A percentile compares a stretch with the other conserved stretches of the same genome.
These are phyloP conservation scores for Aspergillus fischeri DNA, from an alignment of 2,329 filamentous ascomycete genomes.

Conservation along the genomic window DNA sequence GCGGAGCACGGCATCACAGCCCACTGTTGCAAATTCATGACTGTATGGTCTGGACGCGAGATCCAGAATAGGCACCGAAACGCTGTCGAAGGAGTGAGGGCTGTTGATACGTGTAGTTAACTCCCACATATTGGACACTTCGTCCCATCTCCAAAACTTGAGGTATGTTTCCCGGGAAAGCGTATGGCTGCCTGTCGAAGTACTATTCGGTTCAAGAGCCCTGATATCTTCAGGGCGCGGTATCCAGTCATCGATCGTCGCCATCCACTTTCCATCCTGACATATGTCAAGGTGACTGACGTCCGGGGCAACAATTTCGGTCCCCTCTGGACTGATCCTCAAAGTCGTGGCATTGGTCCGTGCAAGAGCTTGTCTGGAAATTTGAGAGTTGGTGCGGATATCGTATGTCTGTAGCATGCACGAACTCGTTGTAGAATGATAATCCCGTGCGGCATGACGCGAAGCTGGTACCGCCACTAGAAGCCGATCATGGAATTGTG, in stretches of 20 bases:
- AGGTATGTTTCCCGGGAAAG: conserved; percentile 68
- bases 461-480: conserved; percentile 63
- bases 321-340: conserved; percentile 68
- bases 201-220: conserved; percentile 44
- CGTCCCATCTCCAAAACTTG: conserved; percentile 80
- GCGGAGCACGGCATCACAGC: conserved; percentile 71
- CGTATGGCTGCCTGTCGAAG: conserved; percentile 42
- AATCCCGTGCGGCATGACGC: conserved; percentile 36
- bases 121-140: conserved; percentile 57
- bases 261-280: conserved; percentile 80
- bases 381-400: conserved; percentile 69
- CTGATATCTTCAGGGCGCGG: conserved; percentile 67
- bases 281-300: conserved; percentile 73
- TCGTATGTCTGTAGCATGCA: conserved; percentile 75
- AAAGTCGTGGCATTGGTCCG: conserved; percentile 81
- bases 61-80: conserved; percentile 61
- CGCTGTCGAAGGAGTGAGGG: conserved; percentile 63
- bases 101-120: conserved; percentile 78
- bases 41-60: conserved; percentile 66
- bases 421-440: conserved; percentile 50
- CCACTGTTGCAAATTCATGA: conserved; percentile 76
- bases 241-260: conserved; percentile 86
- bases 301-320: conserved; percentile 70
- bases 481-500: conserved; percentile 59
- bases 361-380: conserved; percentile 83